Base-by-base conservation (phyloP, 352 stramenopile genomes). In the Globisporangium radiosum region DNA sequence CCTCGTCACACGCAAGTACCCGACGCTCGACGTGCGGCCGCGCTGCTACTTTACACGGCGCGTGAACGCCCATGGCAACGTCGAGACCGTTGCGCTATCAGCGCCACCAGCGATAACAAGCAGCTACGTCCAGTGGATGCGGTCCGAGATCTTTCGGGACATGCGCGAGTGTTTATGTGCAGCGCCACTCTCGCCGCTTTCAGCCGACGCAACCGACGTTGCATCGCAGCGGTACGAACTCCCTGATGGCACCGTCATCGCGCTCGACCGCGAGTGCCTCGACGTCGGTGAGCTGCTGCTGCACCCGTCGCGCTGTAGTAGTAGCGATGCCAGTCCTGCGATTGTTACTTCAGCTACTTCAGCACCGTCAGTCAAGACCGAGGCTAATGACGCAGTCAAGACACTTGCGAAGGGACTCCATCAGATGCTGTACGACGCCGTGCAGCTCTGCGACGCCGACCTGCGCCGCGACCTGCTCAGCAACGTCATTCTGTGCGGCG, bases 401-500 rank as follows among this genome's bases (percentile, higher is more conserved):
- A 74, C 75, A 2, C 56, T 79, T 7, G 68, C 73, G 38, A 93
- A 92, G 62, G 82, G 82, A 0, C 62, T 95, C 51, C 73, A 88
- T 48, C 63, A 66, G 10, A 95, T 94, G 86, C 57, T 94, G 0
- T 92, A 95, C 59, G 85, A 93, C 52, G 81, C 84, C 2, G 82
- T 94, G 47, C 81, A 95, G 51, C 64, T 85, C 40, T 93, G 84
- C 38, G 86, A 96, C 56, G 80, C 81, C 8, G 87, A 96, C 52
- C 33, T 94, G 52, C 80, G 87, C 7, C 73, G 84, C 58, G 87
- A 96, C 57, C 81, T 95, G 76, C 75, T 94, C 38, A 81, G 75
- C 60, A 95, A 95, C 63, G 85, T 96, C 66, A 89, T 95, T 50
- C 71, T 96, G 7, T 94, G 84, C 44, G 87, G 87, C 56, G 87